Evolutionary conservation across 257 asterid genomes (phyloP).

Genomic region (Solanum commersonii): DNA sequence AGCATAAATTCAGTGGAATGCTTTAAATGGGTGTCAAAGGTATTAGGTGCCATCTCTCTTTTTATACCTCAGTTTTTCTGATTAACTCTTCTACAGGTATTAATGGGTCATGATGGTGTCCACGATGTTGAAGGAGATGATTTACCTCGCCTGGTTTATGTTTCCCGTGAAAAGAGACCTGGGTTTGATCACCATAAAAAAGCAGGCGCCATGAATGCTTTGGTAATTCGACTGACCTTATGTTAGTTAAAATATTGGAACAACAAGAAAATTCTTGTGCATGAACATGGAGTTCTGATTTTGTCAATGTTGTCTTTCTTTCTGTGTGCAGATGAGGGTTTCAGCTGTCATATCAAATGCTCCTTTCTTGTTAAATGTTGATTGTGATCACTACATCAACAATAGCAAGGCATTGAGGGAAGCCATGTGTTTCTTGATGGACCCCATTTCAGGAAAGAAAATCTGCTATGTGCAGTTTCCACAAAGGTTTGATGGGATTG

Average conservation of each 20-base stretch:
- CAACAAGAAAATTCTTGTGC: background rate
- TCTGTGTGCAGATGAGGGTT: constrained; percentile 56
- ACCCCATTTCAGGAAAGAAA: constrained; percentile 81
- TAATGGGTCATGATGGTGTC: constrained; percentile 68
- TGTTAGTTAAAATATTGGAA: background rate
- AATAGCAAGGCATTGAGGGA: constrained; percentile 89
- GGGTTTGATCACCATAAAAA: constrained; percentile 91
- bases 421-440: constrained; percentile 98
- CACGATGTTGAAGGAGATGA: constrained; percentile 57
- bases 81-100: constrained; percentile 31
- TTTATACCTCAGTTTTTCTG: constrained; percentile 2
- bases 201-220: constrained; percentile 93
- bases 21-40: background rate
- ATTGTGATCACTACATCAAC: constrained; percentile 92
- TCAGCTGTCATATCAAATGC: constrained; percentile 94
- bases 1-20: background rate
- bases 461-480: constrained; percentile 93
- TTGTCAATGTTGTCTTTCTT: background rate
- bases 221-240: constrained; percentile 33
- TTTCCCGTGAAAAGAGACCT: constrained; percentile 94
- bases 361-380: constrained; percentile 78
- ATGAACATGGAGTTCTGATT: background rate
- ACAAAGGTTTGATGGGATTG: constrained; percentile 90
- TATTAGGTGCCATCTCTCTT: background rate
- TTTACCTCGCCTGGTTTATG: constrained; percentile 69